Evolutionary conservation across 106 monocot species (phyloP).

Genomic region (Dioscorea zingiberensis): DNA sequence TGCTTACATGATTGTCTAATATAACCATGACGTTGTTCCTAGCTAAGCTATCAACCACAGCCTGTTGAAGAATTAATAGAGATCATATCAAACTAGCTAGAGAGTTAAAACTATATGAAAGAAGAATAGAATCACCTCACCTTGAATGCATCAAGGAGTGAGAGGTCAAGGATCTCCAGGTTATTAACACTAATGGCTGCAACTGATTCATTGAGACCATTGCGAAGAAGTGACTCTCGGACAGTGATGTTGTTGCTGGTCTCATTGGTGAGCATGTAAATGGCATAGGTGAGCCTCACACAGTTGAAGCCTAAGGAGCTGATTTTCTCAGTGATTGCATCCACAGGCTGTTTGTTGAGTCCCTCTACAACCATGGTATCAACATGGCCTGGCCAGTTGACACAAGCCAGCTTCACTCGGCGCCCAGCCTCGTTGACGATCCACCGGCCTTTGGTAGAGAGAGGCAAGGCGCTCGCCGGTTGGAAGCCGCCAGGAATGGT

Average conservation of each 20-base stretch:
- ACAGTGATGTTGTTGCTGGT: not conserved
- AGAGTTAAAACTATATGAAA: not conserved
- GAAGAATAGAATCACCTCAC: not conserved
- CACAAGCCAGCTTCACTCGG: not conserved
- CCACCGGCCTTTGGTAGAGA: not conserved
- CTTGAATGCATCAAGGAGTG: not conserved
- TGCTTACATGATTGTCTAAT: slow-evolving; percentile 76
- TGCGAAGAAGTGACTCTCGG: not conserved
- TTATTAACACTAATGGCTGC: not conserved
- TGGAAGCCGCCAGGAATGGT: not conserved
- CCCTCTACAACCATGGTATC: not conserved
- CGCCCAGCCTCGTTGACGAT: not conserved
- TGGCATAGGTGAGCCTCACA: not conserved
- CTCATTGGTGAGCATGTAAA: not conserved
- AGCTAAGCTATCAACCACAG: slow-evolving; percentile 39
- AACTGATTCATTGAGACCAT: not conserved
- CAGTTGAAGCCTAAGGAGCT: not conserved
- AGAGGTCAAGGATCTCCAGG: not conserved
- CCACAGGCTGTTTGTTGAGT: not conserved
- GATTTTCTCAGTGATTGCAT: not conserved
- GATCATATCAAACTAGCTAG: no score
- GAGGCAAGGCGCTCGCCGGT: not conserved
- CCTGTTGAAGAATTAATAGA: slow-evolving; percentile 28
- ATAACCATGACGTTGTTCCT: slow-evolving; percentile 63
- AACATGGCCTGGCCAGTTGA: not conserved